Base-by-base conservation (phyloP, 2,329 filamentous ascomycete genomes). In the Pezicula neosporulosa region DNA sequence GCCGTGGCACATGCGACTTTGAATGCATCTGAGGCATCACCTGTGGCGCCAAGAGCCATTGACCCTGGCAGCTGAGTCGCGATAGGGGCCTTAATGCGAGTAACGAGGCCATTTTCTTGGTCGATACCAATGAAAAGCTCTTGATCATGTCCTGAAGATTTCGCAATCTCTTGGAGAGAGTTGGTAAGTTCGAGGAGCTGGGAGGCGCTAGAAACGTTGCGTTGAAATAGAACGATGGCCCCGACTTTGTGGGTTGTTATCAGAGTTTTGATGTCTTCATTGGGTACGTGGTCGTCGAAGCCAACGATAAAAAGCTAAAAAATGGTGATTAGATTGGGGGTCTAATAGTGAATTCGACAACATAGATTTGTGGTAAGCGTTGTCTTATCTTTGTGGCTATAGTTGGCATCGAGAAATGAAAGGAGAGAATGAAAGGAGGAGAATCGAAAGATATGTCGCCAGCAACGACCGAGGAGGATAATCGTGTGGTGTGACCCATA, bases 101-200 rank as follows among this genome's bases (percentile, higher is more conserved):
- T 72, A 27, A 75, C 69, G 7, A 73, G 57, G 4, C 71, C 71
- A 66, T 74, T 74, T 54, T 75, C 72, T 55, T 75, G 72, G 45
- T 74, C 72, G 35, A 72, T 71, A 4, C 68, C 69, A 30, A 76
- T 75, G 46, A 76, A 68, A 1, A 75, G 60, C 47, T 67, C 69
- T 48, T 68, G 64, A 35, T 65, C 41, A 54, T 75, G 67, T 6
- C 70, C 70, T 16, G 70, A 67, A 19, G 61, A 44, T 51, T 60
- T 68, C 19, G 73, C 70, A 48, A 70, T 67, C 33, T 66, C 56
- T 60, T 75, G 72, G 2, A 75, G 64, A 30, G 66, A 65, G 3
- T 67, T 59, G 1, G 42, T 63, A n/a, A 64, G 51, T 50, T 68
- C 65, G 52, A 67, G 62, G n/a, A 75, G 63, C 52, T 75, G 72